A percentile compares a stretch with the other conserved stretches of the same genome.
Conservation (phyloP, 2,329 filamentous ascomycete genomes). For the Penicillium sp. region DNA sequence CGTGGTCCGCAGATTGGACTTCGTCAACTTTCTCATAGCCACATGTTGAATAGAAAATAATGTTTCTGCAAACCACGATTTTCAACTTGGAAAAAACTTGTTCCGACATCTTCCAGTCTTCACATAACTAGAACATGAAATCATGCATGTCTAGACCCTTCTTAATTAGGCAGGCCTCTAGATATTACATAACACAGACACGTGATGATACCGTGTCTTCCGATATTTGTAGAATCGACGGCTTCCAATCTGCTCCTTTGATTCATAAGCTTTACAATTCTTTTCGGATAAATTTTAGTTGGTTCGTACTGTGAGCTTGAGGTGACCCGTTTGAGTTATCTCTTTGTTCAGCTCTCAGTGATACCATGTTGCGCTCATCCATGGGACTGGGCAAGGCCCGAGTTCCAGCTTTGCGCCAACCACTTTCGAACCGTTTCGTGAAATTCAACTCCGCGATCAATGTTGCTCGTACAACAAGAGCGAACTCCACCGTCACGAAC, state of each 20-base stretch:
- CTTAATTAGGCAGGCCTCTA: not conserved
- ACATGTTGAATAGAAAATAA: not conserved
- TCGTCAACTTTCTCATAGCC: not conserved
- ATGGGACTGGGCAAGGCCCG: constrained; percentile 24
- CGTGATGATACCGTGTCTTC: not conserved
- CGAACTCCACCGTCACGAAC: constrained; percentile 67
- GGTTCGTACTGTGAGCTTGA: not conserved
- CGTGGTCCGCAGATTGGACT: not conserved
- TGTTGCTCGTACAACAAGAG: constrained; percentile 9
- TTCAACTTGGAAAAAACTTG: not conserved
- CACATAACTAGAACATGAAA: not conserved
- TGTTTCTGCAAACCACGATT: not conserved
- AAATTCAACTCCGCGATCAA: not conserved
- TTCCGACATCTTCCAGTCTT: not conserved
- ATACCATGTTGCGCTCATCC: constrained; percentile 35
- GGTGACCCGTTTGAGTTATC: not conserved
- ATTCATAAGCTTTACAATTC: not conserved
- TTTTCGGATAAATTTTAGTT: not conserved
- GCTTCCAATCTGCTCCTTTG: not conserved
- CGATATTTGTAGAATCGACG: not conserved
- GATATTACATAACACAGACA: not conserved
- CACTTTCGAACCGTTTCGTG: not conserved
- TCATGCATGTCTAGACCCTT: not conserved
- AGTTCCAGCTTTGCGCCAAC: not conserved
- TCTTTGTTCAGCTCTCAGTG: not conserved